Evolutionary conservation across 2,329 filamentous ascomycete genomes (phyloP).

Genomic region (Colletotrichum sublineola): DNA sequence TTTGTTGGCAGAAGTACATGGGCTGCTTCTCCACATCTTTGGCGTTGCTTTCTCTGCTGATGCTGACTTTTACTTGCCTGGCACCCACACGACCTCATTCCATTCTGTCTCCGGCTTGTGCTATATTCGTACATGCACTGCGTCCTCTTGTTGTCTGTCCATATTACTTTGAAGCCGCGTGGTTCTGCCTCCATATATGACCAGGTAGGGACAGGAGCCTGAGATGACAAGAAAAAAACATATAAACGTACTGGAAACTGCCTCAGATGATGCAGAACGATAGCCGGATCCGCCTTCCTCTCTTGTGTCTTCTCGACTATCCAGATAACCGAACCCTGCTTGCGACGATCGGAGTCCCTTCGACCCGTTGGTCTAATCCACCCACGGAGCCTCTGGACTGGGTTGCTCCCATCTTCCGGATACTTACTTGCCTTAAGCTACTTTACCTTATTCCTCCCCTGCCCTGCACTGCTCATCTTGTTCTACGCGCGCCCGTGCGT

Average conservation of each 20-base stretch:
- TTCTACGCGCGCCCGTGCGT: conserved; percentile 9
- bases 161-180: conserved; percentile 3
- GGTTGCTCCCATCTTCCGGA: conserved; percentile 19
- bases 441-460: conserved; percentile 15
- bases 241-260: conserved; percentile 16
- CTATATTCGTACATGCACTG: conserved; percentile 7
- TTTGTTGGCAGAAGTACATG: not conserved
- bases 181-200: not conserved
- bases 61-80: not conserved
- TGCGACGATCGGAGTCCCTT: conserved; percentile 18
- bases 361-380: conserved; percentile 16
- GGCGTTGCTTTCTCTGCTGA: not conserved
- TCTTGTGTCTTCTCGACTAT: conserved; percentile 1
- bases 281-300: conserved; percentile 4
- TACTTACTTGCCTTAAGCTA: conserved; percentile 9
- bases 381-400: conserved; percentile 12
- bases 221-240: not conserved
- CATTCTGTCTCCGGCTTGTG: conserved; percentile 3
- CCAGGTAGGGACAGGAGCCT: conserved; percentile 15
- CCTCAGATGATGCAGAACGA: not conserved
- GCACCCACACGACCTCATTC: conserved; percentile 3
- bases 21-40: conserved; percentile 1
- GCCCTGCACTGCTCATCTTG: conserved; percentile 2
- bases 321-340: conserved; percentile 11
- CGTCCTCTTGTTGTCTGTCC: not conserved